phyloP scores from a whole-genome alignment of 2,329 filamentous ascomycete genomes.

The Fusarium siculi region DNA sequence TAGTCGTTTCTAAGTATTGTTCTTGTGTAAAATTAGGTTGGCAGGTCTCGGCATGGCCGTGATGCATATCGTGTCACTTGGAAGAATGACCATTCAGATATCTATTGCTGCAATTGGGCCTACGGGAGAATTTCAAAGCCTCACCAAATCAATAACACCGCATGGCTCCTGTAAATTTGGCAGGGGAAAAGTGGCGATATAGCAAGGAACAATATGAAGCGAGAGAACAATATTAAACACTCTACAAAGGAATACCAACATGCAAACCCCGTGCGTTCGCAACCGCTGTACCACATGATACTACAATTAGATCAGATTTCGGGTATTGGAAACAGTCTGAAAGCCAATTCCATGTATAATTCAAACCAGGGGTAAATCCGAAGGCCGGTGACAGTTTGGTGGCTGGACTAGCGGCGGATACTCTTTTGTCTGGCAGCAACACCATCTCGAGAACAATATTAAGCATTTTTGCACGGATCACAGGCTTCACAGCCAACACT shows the following conservation, averaged over 20 bases:
- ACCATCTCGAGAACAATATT: constrained; percentile 41
- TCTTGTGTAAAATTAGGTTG: neutral
- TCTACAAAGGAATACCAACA: constrained; percentile 28
- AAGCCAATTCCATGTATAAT: neutral
- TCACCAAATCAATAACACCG: neutral
- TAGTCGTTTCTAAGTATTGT: constrained; percentile 44
- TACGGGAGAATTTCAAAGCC: neutral
- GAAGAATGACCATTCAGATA: neutral
- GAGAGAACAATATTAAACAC: constrained; percentile 46
- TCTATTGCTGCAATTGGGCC: neutral
- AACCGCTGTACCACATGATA: constrained; percentile 8
- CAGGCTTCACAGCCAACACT: constrained; percentile 11
- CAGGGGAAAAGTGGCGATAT: constrained; percentile 2
- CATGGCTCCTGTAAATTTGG: neutral
- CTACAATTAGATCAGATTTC: neutral
- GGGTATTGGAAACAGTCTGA: neutral
- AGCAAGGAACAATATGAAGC: constrained; percentile 40
- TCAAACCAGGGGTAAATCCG: constrained; percentile 2
- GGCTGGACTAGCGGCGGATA: constrained; percentile 7
- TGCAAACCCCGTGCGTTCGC: constrained; percentile 10
- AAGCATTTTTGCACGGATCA: constrained; percentile 37
- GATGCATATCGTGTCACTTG: neutral
- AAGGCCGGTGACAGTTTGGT: constrained; percentile 8
- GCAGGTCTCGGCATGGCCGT: neutral
- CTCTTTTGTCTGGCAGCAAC: constrained; percentile 32